Conservation (phyloP, 2,329 filamentous ascomycete genomes). For the Calonectria hongkongensis region DNA sequence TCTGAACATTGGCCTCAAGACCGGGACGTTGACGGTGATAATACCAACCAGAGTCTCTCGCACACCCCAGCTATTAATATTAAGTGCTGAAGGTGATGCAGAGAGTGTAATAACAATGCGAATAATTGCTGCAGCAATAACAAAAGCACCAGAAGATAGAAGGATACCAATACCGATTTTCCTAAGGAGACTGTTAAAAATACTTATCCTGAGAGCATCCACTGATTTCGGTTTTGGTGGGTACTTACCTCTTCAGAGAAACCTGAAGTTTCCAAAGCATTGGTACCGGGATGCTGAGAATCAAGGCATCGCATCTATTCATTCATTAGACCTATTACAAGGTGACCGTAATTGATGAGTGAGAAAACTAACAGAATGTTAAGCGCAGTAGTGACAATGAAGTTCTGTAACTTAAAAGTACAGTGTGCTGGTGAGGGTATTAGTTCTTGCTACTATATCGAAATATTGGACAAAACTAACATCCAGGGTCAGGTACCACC, state of each 20-base stretch:
- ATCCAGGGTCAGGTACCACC: constrained; percentile 45
- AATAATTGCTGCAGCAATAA: constrained; percentile 53
- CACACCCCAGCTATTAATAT: constrained; percentile 53
- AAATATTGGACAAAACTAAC: constrained; percentile 25
- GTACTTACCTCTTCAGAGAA: constrained; percentile 43
- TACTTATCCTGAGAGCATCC: background rate
- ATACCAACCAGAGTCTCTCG: constrained; percentile 61
- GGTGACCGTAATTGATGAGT: background rate
- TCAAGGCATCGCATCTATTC: constrained; percentile 42
- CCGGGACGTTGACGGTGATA: constrained; percentile 59
- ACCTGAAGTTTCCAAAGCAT: constrained; percentile 51
- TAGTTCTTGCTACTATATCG: background rate
- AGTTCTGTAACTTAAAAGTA: constrained; percentile 45
- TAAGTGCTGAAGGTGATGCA: constrained; percentile 49
- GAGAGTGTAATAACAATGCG: constrained; percentile 48
- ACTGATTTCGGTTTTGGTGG: accelerated
- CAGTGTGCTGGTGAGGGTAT: constrained; percentile 36
- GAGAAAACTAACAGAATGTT: constrained; percentile 47
- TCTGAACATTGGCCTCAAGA: constrained; percentile 41
- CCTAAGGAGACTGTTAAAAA: constrained; percentile 26
- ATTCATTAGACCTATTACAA: background rate
- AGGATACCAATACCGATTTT: constrained; percentile 53
- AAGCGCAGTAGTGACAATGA: constrained; percentile 45
- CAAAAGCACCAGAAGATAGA: constrained; percentile 53
- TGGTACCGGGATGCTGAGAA: constrained; percentile 48